Evolutionary conservation across 768 basidiomycete genomes (phyloP), one percentile per base, ranked within the genome.

Genomic region (Mrakia frigida): DNA sequence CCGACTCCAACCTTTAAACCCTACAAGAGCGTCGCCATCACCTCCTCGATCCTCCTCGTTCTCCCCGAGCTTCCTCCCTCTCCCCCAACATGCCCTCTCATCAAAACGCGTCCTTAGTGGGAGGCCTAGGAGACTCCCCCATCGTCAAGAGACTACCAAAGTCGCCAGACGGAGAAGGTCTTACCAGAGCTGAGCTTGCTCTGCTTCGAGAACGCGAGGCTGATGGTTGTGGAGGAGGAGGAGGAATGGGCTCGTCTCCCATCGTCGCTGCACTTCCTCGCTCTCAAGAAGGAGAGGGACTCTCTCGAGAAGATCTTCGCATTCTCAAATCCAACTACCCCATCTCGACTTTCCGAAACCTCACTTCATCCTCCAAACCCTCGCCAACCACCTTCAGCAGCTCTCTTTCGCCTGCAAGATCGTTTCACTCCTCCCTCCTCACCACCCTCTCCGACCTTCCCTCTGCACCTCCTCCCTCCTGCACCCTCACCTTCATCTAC

Each of bases 181-280:
- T 63, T 33, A 63, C 37, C 37, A 21, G 18, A 28, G 33, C 31
- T 65, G 33, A 65, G 18, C 63, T 65, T 14, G 63, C 37, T 65
- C 11, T 9, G 7, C 33, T 65, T 1, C 37, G 33, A 31, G 4
- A 39, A 6, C 2, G 25, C 43, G 68, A 25, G 28, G 37, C 14
- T 4, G 65, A 33, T 16, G n/a, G 23, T n/a, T 39, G 37, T 14
- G 39, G 37, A 18, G 33, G 23, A 14, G 11, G n/a, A 39, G 68
- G 68, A 39, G 68, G 68, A 0, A 31, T 69, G 13, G 25, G 68
- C 10, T 69, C 68, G 10, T 69, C 68, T n/a, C 68, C 68, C 68
- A 69, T 69, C 68, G 68, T 69, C 39, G 68, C 68, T 37, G 46
- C 39, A 25, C 68, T 69, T 16, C 39, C 68, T n/a, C 39, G n/a